Percentiles rank a stretch among this genome's conserved stretches.
phyloP scores from a whole-genome alignment of 1,284 basidiomycete genomes.

The Heterobasidion parviporum region DNA sequence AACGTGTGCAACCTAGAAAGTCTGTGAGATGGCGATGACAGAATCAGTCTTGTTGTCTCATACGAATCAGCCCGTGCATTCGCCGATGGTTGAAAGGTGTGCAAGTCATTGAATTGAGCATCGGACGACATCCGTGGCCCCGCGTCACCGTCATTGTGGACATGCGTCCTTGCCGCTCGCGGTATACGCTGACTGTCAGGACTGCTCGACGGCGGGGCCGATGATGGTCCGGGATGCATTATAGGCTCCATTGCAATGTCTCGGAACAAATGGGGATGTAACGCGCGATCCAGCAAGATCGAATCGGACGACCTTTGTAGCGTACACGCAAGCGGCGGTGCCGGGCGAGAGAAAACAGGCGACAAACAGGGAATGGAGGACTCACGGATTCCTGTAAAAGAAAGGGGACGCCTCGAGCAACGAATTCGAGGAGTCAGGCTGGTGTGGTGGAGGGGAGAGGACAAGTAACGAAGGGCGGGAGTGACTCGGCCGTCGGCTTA shows the following conservation, averaged over 20 bases:
- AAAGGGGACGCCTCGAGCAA: constrained; percentile 15
- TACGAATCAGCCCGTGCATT: constrained; percentile 14
- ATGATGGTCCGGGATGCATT: constrained; percentile 1
- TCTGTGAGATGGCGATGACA: constrained; percentile 34
- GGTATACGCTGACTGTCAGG: constrained; percentile 7
- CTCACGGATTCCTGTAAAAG: constrained; percentile 20
- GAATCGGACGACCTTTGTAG: neutral
- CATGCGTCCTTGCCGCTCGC: constrained; percentile 10
- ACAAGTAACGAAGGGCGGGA: constrained; percentile 11
- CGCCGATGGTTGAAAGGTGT: constrained; percentile 13
- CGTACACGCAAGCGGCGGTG: constrained; percentile 3
- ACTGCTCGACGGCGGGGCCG: constrained; percentile 9
- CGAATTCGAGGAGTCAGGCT: constrained; percentile 15
- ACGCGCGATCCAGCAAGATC: neutral
- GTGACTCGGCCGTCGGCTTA: constrained; percentile 29
- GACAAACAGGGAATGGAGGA: constrained; percentile 16
- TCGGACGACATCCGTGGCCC: neutral
- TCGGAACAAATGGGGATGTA: neutral
- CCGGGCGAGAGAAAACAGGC: constrained; percentile 11
- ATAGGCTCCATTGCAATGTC: constrained; percentile 5
- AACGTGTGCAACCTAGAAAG: constrained; percentile 27
- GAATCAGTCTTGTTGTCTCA: constrained; percentile 28
- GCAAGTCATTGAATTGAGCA: constrained; percentile 1
- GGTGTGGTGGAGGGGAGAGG: constrained; percentile 14
- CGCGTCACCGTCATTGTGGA: constrained; percentile 10